These are phyloP conservation scores for Cyclostephanos invisitatus DNA, from an alignment of 108 stramenopile genomes.

Conservation along the genomic window DNA sequence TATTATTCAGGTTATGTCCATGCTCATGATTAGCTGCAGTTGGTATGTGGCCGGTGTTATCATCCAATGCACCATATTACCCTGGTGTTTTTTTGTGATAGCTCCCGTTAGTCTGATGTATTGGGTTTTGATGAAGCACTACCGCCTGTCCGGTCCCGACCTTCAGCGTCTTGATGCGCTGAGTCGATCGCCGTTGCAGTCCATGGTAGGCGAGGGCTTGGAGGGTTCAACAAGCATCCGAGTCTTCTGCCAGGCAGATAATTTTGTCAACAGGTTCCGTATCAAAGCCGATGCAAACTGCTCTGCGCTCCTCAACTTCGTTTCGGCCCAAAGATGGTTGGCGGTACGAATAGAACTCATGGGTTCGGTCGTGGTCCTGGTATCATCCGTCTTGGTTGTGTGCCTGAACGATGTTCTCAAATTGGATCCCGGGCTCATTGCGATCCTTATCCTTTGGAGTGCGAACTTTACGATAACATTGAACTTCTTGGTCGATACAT, in stretches of 20 bases:
- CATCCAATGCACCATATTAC: conserved; percentile 64
- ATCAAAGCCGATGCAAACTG: conserved; percentile 57
- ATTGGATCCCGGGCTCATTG: conserved; percentile 60
- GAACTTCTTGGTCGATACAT: conserved; percentile 74
- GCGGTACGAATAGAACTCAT: conserved; percentile 84
- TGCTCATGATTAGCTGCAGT: conserved; percentile 62
- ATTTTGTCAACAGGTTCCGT: conserved; percentile 61
- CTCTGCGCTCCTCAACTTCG: conserved; percentile 75
- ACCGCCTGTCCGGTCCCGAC: conserved; percentile 78
- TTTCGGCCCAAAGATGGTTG: conserved; percentile 88
- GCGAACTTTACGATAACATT: conserved; percentile 78
- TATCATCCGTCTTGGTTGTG: conserved; percentile 58
- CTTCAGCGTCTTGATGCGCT: conserved; percentile 81
- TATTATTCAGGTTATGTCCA: conserved; percentile 62
- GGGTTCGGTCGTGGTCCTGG: conserved; percentile 64
- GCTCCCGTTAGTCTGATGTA: too few species aligned
- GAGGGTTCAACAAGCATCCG: conserved; percentile 82
- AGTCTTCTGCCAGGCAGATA: conserved; percentile 59
- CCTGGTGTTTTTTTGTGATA: conserved; percentile 60
- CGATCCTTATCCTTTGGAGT: conserved; percentile 43
- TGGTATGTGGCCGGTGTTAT: conserved; percentile 66
- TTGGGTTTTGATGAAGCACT: conserved; percentile 63
- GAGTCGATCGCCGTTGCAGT: conserved; percentile 77
- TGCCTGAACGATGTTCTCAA: conserved; percentile 59
- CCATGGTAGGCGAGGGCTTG: conserved; percentile 69